phyloP scores from a whole-genome alignment of 2,329 filamentous ascomycete species.

The Aotearoamyces nothofagi region DNA sequence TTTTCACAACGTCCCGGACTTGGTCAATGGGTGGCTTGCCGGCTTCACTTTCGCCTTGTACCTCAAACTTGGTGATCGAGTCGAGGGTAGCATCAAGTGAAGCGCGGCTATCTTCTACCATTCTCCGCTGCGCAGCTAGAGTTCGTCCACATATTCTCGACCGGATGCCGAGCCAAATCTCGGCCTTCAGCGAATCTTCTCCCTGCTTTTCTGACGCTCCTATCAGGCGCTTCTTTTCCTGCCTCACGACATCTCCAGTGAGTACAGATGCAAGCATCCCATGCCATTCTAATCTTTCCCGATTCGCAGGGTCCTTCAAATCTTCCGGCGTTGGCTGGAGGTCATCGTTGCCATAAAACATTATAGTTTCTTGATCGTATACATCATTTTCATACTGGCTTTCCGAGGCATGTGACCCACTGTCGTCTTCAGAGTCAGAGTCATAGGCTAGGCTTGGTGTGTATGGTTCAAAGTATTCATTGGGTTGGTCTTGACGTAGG shows the following conservation, averaged over 20 bases:
- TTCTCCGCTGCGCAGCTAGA: slow-evolving; percentile 67
- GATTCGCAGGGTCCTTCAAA: slow-evolving; percentile 70
- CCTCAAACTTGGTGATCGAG: slow-evolving; percentile 82
- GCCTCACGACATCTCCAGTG: slow-evolving; percentile 90
- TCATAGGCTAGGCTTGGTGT: slow-evolving; percentile 49
- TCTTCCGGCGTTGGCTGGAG: slow-evolving; percentile 83
- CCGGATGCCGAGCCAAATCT: slow-evolving; percentile 80
- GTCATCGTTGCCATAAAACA: slow-evolving; percentile 86
- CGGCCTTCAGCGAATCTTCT: slow-evolving; percentile 54
- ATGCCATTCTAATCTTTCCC: slow-evolving; percentile 92
- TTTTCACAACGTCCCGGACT: slow-evolving; percentile 75
- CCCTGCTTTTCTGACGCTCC: slow-evolving; percentile 51
- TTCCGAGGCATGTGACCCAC: slow-evolving; percentile 78
- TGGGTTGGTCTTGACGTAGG: slow-evolving; percentile 60
- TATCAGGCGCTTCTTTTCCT: slow-evolving; percentile 92
- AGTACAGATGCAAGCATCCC: slow-evolving; percentile 93
- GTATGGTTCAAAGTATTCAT: slow-evolving; percentile 40
- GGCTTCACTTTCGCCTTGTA: slow-evolving; percentile 83
- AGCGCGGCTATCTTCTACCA: slow-evolving; percentile 72
- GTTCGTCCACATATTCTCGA: slow-evolving; percentile 74
- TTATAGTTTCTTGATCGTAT: slow-evolving; percentile 81
- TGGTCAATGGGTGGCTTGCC: slow-evolving; percentile 76
- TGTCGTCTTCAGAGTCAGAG: slow-evolving; percentile 72
- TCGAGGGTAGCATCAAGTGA: slow-evolving; percentile 65
- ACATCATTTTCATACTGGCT: slow-evolving; percentile 67